These are phyloP conservation scores for Corymbia calophylla DNA, from an alignment of 441 rosid species.

Conservation along the genomic window DNA sequence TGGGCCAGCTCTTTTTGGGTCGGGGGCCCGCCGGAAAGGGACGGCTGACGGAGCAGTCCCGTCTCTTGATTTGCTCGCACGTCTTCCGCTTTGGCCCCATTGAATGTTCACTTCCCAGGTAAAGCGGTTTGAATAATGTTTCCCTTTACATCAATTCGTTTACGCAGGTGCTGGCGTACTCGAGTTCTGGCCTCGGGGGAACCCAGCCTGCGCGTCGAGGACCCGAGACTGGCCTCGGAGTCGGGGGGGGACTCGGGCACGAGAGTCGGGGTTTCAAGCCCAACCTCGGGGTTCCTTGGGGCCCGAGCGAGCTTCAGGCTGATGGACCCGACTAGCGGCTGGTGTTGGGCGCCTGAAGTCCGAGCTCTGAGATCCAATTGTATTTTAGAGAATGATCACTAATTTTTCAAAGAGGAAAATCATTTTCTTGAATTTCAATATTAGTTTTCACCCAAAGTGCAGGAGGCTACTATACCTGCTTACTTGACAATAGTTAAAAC, in stretches of 20 bases:
- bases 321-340: rapidly evolving
- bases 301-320: neutral
- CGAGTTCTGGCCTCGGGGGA: neutral
- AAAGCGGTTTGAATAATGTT: neutral
- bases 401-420: neutral
- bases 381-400: neutral
- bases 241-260: neutral
- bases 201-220: rapidly evolving
- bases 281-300: neutral
- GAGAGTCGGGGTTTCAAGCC: neutral
- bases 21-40: neutral
- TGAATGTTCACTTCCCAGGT: neutral
- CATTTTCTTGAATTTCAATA: neutral
- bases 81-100: neutral
- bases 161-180: neutral
- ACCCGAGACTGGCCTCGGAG: neutral
- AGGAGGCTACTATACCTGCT: too few relatives aligned
- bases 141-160: neutral
- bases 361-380: neutral
- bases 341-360: neutral
- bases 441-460: too few relatives aligned
- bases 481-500: too few relatives aligned
- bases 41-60: neutral
- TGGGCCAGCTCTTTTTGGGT: neutral
- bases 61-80: neutral